Evolutionary conservation across 768 basidiomycete genomes (phyloP), one percentile per base, ranked within the genome.

Genomic region (Lentinula sp.): DNA sequence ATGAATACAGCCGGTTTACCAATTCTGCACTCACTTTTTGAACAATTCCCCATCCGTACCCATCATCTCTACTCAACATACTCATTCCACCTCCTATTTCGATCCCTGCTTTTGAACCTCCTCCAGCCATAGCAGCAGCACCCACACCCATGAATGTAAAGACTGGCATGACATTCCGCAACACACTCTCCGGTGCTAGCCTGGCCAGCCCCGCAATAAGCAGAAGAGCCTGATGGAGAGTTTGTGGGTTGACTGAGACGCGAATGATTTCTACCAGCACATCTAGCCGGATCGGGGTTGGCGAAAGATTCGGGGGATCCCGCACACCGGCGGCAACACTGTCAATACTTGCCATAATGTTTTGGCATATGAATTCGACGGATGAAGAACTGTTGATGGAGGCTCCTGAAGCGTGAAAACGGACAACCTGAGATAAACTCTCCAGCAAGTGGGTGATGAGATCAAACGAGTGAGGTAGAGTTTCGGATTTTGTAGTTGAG

Each of bases 81-180:
- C 13, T 33, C 18, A 32, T 35, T 36, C 50, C 50, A 2, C 55
- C 41, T 32, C 55, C 39, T 37, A 18, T 39, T 32, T 56, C 55
- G 10, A 20, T 32, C 16, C 55, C 55, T 41, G 15, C 43, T n/a
- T 23, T 41, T 10, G 46, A 28, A 13, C 37, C 23, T 43, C 55
- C 55, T 15, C 55, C 55, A 7, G 41, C 23, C 55, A 43, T 56
- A 20, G 55, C 37, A 42, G 41, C 55, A 6, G 41, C 55, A 23
- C 55, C 55, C 3, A 56, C 41, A 41, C 97, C 96, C 93, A 98
- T 98, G 76, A 98, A 98, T 0, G 95, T 98, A 78, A 99, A 98
- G 49, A 99, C 87, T 3, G 97, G 96, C 93, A 99, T 97, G 55
- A 98, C 83, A 66, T 96, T 94, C 68, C 91, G 93, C 12, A 98